These are phyloP conservation scores for Cymbomonas tetramitiformis DNA, from an alignment of 139 green algal species.

Conservation along the genomic window DNA sequence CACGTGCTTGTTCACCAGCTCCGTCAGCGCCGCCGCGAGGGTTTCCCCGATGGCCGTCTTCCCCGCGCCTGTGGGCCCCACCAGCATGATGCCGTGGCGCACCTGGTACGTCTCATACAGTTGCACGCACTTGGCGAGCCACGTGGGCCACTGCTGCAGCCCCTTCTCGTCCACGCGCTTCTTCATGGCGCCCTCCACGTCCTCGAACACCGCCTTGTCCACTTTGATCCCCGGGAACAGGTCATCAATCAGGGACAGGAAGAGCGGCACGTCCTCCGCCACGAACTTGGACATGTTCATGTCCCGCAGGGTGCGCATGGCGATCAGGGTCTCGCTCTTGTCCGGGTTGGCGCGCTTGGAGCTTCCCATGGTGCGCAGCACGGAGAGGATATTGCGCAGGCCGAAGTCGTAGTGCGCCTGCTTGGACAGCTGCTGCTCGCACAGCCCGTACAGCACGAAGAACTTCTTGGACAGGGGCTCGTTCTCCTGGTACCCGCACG, in stretches of 20 bases:
- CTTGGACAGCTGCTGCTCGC: constrained; percentile 93
- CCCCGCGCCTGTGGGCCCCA: constrained; percentile 69
- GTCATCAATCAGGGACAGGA: constrained; percentile 84
- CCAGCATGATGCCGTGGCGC: constrained; percentile 82
- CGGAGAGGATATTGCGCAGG: constrained; percentile 85
- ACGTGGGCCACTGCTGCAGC: constrained; percentile 63
- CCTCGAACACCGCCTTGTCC: constrained; percentile 51
- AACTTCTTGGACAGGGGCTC: constrained; percentile 89
- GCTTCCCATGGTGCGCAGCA: constrained; percentile 66
- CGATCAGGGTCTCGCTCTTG: constrained; percentile 53
- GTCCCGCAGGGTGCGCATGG: constrained; percentile 76
- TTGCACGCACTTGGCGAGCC: constrained; percentile 89
- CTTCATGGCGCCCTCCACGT: constrained; percentile 54
- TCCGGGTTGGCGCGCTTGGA: constrained; percentile 74
- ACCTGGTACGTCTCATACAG: constrained; percentile 84
- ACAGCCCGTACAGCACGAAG: constrained; percentile 84
- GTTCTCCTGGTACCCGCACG: constrained; percentile 84
- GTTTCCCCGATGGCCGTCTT: constrained; percentile 75
- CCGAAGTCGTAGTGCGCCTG: constrained; percentile 94
- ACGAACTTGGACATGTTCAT: constrained; percentile 98
- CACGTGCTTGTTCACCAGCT: constrained; percentile 69
- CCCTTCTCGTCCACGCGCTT: constrained; percentile 39
- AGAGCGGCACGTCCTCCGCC: constrained; percentile 85
- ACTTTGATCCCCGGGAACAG: constrained; percentile 73
- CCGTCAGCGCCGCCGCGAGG: constrained; percentile 65